Evolutionary conservation across 306 rosid genomes (phyloP).

Genomic region (Vachellia pachyceras): DNA sequence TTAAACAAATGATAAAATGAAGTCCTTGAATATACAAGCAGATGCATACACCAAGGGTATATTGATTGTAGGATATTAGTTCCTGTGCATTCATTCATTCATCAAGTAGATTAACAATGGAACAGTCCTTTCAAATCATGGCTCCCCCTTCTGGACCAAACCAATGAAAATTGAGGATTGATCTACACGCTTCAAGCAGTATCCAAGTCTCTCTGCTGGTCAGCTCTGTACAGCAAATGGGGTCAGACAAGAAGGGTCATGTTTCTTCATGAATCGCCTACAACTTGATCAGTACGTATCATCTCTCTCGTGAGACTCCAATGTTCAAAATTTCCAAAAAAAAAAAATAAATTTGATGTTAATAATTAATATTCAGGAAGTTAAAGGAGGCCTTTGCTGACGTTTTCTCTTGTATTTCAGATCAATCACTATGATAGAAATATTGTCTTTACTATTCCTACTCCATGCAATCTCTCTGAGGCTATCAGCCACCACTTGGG

Average conservation of each 20-base stretch:
- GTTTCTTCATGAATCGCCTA: neutral
- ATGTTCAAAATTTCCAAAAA: neutral
- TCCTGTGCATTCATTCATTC: neutral
- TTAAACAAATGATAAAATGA: neutral
- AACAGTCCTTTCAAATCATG: neutral
- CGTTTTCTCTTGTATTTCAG: constrained; percentile 58
- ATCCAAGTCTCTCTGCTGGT: constrained; percentile 27
- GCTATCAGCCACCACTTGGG: constrained; percentile 61
- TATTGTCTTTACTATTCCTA: constrained; percentile 61
- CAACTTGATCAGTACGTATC: neutral
- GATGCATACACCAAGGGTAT: neutral
- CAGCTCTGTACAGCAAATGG: constrained; percentile 47
- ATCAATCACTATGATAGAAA: constrained; percentile 62
- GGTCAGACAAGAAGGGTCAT: neutral
- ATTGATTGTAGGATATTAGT: neutral
- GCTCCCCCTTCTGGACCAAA: constrained; percentile 36
- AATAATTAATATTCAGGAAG: neutral
- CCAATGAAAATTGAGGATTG: constrained; percentile 52
- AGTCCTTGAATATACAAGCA: neutral
- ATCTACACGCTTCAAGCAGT: constrained; percentile 38
- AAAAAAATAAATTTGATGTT: constrained; percentile 8
- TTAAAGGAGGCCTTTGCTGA: constrained; percentile 46
- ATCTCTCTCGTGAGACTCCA: constrained; percentile 21
- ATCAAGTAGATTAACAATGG: neutral
- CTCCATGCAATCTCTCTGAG: constrained; percentile 60